phyloP scores from a whole-genome alignment of 2,329 filamentous ascomycete genomes.

The Aspergillus proliferans region DNA sequence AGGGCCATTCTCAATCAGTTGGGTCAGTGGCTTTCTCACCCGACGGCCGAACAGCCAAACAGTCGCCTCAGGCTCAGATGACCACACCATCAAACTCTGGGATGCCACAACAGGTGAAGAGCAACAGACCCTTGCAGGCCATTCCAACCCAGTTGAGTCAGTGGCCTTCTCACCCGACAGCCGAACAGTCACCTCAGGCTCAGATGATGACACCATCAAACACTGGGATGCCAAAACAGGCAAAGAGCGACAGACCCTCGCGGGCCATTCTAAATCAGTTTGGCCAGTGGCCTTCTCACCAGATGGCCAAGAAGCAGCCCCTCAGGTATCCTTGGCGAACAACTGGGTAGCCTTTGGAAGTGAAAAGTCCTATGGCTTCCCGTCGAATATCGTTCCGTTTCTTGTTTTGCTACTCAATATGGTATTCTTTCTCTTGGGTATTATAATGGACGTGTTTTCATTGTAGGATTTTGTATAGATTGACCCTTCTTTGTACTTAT shows the following conservation, averaged over 20 bases:
- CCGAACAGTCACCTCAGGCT: conserved; percentile 1
- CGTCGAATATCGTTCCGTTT: conserved; percentile 2
- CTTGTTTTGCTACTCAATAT: not conserved
- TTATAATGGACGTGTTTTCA: not conserved
- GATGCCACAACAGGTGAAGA: too few species aligned
- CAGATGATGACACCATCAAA: conserved; percentile 6
- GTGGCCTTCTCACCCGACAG: conserved; percentile 7
- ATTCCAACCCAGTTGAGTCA: conserved; percentile 8
- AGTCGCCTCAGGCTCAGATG: conserved; percentile 14
- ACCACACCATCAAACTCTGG: conserved; percentile 11
- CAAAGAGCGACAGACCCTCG: conserved; percentile 5
- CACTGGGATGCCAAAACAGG: conserved; percentile 10
- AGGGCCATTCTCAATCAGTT: conserved; percentile 12
- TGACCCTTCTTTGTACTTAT: not conserved
- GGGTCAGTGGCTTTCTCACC: conserved; percentile 20
- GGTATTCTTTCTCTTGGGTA: not conserved
- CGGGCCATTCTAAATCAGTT: conserved; percentile 8
- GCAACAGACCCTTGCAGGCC: conserved; percentile 1
- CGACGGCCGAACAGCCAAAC: conserved; percentile 9
- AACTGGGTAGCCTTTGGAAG: conserved; percentile 11
- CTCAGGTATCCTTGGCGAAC: conserved; percentile 6
- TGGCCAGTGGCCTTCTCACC: conserved; percentile 10
- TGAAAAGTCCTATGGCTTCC: conserved; percentile 7
- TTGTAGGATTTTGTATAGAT: not conserved
- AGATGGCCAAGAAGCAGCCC: not conserved